Evolutionary conservation across 345 rosid species (phyloP), one percentile per base, ranked within the genome.

Genomic region (Mangifera indica): DNA sequence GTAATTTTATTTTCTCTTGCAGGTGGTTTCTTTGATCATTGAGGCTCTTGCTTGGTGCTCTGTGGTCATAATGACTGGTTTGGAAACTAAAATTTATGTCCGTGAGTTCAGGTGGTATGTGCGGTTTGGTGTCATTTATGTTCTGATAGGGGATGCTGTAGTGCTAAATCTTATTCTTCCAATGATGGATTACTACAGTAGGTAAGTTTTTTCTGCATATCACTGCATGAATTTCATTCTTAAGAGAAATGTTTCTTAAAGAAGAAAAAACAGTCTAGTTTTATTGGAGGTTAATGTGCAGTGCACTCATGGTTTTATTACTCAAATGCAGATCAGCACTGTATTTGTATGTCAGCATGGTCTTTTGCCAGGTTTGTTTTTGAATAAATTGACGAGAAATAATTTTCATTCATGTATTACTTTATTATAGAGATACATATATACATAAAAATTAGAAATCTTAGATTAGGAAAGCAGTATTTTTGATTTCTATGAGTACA

Each of bases 21-120:
- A 95, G 99, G 81, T 80, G 42, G 76, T 84, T 72, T 87, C 93
- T 76, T 81, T 87, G 82, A 73, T 79, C 44, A 77, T 84, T 74
- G 92, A 91, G 89, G 82, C 91, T 32, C 72, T 85, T 46, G 76
- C 98, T 85, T 92, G 99, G 99, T 83, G 89, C 84, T 88, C 84
- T 64, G 78, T 95, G 90, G 77, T 95, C 72, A 74, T 83, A 67
- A 77, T 91, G 93, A 79, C 87, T 58, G 84, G 74, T 20, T 40
- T 95, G 4, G 99, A 95, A 81, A 87, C 86, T 69, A 87, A 78
- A 63, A 56, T 80, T 70, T 95, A 95, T 72, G 76, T 90, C 68
- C 77, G 79, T 18, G 91, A 92, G 76, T 84, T 92, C 66, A 86
- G 96, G 29, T 91, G 97, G 98, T 89, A 86, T 78, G 91, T 95